phyloP scores from a whole-genome alignment of 2,329 filamentous ascomycete genomes.

The Colletotrichum horii region DNA sequence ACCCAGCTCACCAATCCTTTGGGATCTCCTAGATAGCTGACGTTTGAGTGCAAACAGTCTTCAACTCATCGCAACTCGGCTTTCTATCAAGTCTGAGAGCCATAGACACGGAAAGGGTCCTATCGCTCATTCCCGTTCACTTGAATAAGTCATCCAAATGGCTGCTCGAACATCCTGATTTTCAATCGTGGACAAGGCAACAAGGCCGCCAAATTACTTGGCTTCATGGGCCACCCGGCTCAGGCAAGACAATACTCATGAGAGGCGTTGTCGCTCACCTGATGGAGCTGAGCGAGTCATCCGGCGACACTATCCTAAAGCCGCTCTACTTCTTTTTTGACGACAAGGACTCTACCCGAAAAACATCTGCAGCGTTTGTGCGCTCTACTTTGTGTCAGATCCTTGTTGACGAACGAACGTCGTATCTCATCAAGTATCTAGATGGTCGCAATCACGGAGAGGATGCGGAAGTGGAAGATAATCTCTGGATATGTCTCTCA shows the following conservation, averaged over 20 bases:
- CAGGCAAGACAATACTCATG: not conserved
- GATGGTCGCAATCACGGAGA: accelerated
- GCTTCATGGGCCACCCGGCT: not conserved
- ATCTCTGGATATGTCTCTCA: not conserved
- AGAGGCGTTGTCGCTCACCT: not conserved
- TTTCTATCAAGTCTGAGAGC: accelerated
- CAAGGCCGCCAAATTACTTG: not conserved
- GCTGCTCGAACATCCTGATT: not conserved
- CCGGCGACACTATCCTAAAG: not conserved
- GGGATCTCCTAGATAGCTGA: accelerated
- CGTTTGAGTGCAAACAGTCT: not conserved
- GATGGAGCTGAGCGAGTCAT: not conserved
- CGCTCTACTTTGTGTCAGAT: not conserved
- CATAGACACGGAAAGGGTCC: accelerated
- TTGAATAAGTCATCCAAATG: not conserved
- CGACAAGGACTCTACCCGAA: accelerated
- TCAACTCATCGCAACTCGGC: accelerated
- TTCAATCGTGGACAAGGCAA: accelerated
- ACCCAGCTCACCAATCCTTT: accelerated
- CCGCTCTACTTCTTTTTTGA: not conserved
- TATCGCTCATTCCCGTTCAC: not conserved
- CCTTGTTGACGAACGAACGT: accelerated
- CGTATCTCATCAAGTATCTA: not conserved
- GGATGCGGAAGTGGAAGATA: not conserved
- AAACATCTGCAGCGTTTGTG: not conserved